Evolutionary conservation across 2,329 filamentous ascomycete species (phyloP).

Genomic region (Lachnellula hyalina): DNA sequence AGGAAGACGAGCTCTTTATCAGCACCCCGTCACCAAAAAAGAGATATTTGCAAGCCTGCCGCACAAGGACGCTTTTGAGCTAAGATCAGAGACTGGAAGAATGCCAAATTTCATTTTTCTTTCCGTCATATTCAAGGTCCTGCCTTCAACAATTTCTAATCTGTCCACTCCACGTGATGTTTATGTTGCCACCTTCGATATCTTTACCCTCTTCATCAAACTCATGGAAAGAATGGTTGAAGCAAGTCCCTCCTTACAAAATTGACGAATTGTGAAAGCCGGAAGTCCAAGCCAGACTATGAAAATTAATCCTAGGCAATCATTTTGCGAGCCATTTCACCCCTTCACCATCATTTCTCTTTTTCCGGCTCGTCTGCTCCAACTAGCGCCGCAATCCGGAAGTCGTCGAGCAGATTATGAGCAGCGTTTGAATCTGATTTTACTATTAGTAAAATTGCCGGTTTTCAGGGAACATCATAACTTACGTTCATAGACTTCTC

Average conservation of each 20-base stretch:
- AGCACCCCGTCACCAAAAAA: too few species aligned
- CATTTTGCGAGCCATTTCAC: not conserved
- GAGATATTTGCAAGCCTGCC: too few species aligned
- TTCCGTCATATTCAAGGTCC: too few species aligned
- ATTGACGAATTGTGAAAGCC: not conserved
- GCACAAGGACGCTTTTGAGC: too few species aligned
- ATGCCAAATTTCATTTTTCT: too few species aligned
- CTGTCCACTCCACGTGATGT: not conserved
- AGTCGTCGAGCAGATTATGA: not conserved
- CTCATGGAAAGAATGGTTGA: not conserved
- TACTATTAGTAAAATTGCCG: not conserved
- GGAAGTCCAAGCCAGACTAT: not conserved
- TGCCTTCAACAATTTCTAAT: too few species aligned
- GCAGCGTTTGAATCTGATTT: not conserved
- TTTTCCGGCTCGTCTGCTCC: not conserved
- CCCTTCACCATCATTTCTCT: not conserved
- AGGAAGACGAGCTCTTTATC: too few species aligned
- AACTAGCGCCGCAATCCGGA: not conserved
- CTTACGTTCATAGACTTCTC: constrained; percentile 59
- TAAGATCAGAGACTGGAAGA: too few species aligned
- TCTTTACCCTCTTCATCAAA: not conserved
- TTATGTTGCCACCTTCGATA: not conserved
- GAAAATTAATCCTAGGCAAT: too few species aligned
- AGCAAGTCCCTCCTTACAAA: not conserved
- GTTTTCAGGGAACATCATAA: not conserved